Conservation (phyloP, 2,329 filamentous ascomycete species). For the Blumeriella jaapii region DNA sequence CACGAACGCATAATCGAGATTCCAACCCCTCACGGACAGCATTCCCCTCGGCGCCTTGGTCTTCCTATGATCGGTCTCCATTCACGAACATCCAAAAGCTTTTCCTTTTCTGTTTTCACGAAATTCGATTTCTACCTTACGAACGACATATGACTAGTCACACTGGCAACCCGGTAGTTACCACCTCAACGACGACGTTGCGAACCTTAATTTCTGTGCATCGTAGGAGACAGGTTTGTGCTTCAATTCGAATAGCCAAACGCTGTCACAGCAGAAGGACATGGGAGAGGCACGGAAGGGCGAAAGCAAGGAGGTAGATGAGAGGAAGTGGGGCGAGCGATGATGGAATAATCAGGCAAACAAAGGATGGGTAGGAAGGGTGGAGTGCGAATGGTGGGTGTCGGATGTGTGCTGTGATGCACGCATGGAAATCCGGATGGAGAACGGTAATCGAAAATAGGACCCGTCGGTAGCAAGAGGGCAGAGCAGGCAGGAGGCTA, state of each 20-base stretch:
- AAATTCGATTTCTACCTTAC: slow-evolving; percentile 27
- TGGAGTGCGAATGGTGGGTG: slow-evolving; percentile 10
- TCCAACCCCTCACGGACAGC: slow-evolving; percentile 21
- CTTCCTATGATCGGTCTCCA: slow-evolving; percentile 21
- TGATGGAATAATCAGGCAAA: slow-evolving; percentile 9
- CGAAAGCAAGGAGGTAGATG: slow-evolving; percentile 22
- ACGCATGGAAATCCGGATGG: no score
- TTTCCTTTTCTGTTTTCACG: slow-evolving; percentile 15
- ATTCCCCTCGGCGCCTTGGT: slow-evolving; percentile 26
- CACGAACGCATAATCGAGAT: slow-evolving; percentile 20
- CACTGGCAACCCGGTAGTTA: slow-evolving; percentile 27
- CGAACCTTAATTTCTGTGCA: slow-evolving; percentile 21
- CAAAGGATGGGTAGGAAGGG: slow-evolving; percentile 18
- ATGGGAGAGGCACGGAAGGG: slow-evolving; percentile 22
- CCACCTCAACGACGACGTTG: slow-evolving; percentile 24
- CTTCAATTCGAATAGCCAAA: no score
- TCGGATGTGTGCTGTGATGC: slow-evolving; percentile 6
- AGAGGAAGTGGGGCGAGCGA: slow-evolving; percentile 23
- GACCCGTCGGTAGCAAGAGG: slow-evolving; percentile 8
- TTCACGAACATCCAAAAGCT: slow-evolving; percentile 21
- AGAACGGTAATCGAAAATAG: no score
- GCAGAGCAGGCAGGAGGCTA: background rate
- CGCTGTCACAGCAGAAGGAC: no score
- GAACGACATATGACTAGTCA: slow-evolving; percentile 14
- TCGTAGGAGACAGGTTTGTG: no score